Evolutionary conservation across 805 yeast genomes (phyloP), one percentile per base, ranked within the genome.

Genomic region (Wickerhamomyces pijperi): DNA sequence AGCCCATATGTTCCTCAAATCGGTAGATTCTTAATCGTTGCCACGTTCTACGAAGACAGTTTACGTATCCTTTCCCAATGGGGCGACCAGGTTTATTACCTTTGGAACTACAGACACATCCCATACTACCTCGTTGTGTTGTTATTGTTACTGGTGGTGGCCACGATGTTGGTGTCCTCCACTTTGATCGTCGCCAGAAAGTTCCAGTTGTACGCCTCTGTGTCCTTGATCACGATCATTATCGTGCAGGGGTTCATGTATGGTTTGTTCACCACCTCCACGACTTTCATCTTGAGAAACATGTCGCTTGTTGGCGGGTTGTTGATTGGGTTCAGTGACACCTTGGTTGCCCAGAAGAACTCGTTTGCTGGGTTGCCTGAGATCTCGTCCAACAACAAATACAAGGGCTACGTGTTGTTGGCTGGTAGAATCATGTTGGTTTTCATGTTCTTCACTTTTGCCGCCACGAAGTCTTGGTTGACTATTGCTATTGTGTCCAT

Each of bases 281-380:
- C 81, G 23, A 74, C 75, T 42, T 90, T 88, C 63, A 76, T 92
- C 51, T 70, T 86, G 53, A 78, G 97, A 64, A 87, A 86, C 58
- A 67, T 88, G 48, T 81, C 94, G 18, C 90, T 90, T 37, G 79
- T 86, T 47, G 98, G 98, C 35, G 97, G 97, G 6, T 70, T 90
- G 46, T 64, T 90, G 49, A 74, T 90, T 53, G 95, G 90, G 6
- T 74, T 86, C 42, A 76, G 90, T 40, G 97, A 90, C 58, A 78
- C 90, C 8, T 70, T 88, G 49, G 88, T 84, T 20, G 76, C 84
- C 74, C 63, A 79, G 70, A 63, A 72, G 82, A 64, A 67, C 68
- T 44, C 72, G 70, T 56, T 56, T 44, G 68, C 66, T 13, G 64
- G 65, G 50, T 48, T 64, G 16, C 69, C 69, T 18, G 68, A 64